Conservation (phyloP, 2,329 filamentous ascomycete genomes). For the Colletotrichum abscissum region DNA sequence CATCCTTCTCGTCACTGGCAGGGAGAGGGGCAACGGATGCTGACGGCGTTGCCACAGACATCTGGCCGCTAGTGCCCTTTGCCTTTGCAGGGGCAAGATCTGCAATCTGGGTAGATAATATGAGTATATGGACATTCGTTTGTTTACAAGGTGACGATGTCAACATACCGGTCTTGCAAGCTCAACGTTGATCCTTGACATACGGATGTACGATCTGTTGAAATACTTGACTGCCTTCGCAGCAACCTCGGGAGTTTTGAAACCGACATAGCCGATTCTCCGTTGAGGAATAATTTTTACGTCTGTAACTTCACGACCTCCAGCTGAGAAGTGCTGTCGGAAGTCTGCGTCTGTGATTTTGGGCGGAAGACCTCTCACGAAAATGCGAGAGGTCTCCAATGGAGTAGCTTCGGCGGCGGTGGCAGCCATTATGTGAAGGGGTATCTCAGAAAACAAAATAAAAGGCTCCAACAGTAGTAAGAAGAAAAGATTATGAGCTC, state of each 20-base stretch:
- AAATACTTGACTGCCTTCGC: conserved; percentile 91
- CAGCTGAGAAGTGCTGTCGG: conserved; percentile 84
- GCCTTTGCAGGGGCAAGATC: conserved; percentile 52
- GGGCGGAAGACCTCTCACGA: conserved; percentile 87
- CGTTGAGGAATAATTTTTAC: conserved; percentile 90
- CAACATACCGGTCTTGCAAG: conserved; percentile 73
- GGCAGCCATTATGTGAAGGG: conserved; percentile 37
- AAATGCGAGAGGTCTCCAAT: conserved; percentile 74
- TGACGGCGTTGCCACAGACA: conserved; percentile 23
- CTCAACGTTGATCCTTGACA: conserved; percentile 94
- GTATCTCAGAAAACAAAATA: conserved; percentile 30
- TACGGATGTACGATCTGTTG: conserved; percentile 93
- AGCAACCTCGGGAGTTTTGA: conserved; percentile 85
- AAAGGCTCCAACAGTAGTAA: conserved; percentile 23
- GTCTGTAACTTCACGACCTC: conserved; percentile 84
- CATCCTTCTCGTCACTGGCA: conserved; percentile 38
- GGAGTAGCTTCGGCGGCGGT: conserved; percentile 38
- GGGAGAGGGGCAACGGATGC: conserved; percentile 27
- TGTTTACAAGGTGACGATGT: background rate
- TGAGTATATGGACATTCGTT: conserved; percentile 6
- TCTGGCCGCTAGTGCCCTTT: conserved; percentile 27
- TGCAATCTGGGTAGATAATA: conserved; percentile 45
- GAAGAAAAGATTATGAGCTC: conserved; percentile 18
- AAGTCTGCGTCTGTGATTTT: conserved; percentile 87
- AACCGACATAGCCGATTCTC: conserved; percentile 95